Percentiles rank a stretch among this genome's conserved stretches.
phyloP scores from a whole-genome alignment of 495 filamentous ascomycete genomes.

The Talaromyces liani region DNA sequence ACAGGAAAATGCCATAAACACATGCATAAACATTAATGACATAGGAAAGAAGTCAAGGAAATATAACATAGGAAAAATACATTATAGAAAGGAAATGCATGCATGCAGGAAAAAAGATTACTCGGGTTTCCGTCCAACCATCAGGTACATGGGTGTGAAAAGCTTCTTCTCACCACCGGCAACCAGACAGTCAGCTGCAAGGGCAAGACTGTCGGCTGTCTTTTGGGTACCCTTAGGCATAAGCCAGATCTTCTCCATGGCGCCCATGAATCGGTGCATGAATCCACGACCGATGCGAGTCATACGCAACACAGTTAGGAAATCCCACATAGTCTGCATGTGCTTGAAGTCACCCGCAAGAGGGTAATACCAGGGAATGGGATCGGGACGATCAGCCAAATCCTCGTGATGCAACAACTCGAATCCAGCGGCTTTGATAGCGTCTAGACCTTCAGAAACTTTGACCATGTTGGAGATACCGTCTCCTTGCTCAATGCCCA shows the following conservation, averaged over 20 bases:
- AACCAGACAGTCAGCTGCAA: constrained; percentile 81
- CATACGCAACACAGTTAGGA: constrained; percentile 83
- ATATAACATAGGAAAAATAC: background rate
- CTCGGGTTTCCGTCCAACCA: constrained; percentile 87
- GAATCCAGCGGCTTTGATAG: constrained; percentile 87
- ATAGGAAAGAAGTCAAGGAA: background rate
- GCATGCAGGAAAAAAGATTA: constrained; percentile 15
- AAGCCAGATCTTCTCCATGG: constrained; percentile 65
- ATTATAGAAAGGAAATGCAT: background rate
- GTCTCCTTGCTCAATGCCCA: constrained; percentile 93
- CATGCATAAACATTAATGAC: background rate
- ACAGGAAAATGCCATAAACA: background rate
- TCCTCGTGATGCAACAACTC: constrained; percentile 82
- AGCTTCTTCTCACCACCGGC: constrained; percentile 86
- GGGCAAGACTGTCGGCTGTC: constrained; percentile 82
- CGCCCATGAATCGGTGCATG: constrained; percentile 73
- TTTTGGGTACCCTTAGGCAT: constrained; percentile 86
- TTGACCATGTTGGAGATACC: constrained; percentile 99
- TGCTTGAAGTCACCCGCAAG: constrained; percentile 76
- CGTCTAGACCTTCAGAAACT: constrained; percentile 72
- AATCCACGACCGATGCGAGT: constrained; percentile 72
- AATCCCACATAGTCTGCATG: constrained; percentile 70
- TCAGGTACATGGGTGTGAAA: constrained; percentile 99
- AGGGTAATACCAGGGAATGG: constrained; percentile 92
- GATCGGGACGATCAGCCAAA: constrained; percentile 72